Conservation (phyloP, 257 asterid genomes). For the Dorcoceras hygrometricum region DNA sequence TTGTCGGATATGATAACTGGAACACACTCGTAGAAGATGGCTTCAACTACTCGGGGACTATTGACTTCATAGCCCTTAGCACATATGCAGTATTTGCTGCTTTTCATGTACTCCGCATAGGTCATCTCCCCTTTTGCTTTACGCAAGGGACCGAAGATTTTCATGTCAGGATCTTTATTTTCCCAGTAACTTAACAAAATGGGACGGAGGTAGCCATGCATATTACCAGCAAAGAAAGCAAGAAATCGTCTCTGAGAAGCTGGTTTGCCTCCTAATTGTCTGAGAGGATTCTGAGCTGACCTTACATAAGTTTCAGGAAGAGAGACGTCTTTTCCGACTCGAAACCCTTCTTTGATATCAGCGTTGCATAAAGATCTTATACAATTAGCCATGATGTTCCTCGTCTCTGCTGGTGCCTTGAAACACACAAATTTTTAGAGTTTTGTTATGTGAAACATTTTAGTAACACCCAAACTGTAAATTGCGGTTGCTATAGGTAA, state of each 20-base stretch:
- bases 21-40: constrained; percentile 33
- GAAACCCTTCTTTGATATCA: constrained; percentile 41
- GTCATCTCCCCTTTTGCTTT: no score
- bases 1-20: constrained; percentile 47
- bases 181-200: constrained; percentile 34
- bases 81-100: constrained; percentile 47
- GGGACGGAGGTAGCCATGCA: constrained; percentile 42
- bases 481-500: no score
- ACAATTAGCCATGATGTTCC: constrained; percentile 33
- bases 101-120: constrained; percentile 43
- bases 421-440: no score
- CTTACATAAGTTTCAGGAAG: constrained; percentile 38
- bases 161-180: constrained; percentile 48
- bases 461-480: no score
- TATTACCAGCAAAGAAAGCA: constrained; percentile 46
- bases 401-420: constrained; percentile 35
- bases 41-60: constrained; percentile 49
- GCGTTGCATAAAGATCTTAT: constrained; percentile 44
- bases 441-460: no score
- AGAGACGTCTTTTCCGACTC: constrained; percentile 36
- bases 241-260: constrained; percentile 35
- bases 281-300: constrained; percentile 34
- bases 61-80: constrained; percentile 50
- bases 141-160: constrained; percentile 32
- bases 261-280: constrained; percentile 27